Base-by-base conservation (phyloP, 805 yeast species). In the Nakazawaea wickerhamii region DNA sequence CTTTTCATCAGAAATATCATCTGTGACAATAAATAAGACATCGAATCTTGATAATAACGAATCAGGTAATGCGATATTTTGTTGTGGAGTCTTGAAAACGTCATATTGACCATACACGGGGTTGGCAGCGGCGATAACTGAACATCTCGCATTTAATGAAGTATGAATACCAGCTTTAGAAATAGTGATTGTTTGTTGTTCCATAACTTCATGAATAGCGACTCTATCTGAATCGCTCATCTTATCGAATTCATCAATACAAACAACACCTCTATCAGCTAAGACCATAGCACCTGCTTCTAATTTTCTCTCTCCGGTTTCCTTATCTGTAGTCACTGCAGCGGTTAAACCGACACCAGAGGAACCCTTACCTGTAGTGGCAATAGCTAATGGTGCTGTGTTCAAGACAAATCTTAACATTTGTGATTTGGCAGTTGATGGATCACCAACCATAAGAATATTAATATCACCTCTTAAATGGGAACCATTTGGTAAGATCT, bases 261-360 rank as follows among this genome's bases (percentile, higher is more conserved):
- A 93, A 32, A 93, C 97, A 44, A 93, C 75, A 50, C 99, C 99
- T 50, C 97, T 72, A 64, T 93, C 99, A 10, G 98, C 99, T 49
- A 93, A 70, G 30, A 93, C 99, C 97, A 93, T 91, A 3, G 99
- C 99, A 73, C 99, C 99, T 1, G 98, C 99, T 65, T 93, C 99
- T 50, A 93, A 70, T 53, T 95, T 76, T 55, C 97, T 75, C 65
- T 93, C 99, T 47, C 98, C 98, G 0, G 99, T 93, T 63, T 93
- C 99, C 55, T 82, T 84, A 63, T 93, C 99, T 1, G 90, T 77
- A 5, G 97, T 90, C 3, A 93, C 99, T 1, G 99, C 99, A 15
- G 99, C 99, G 0, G 99, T 93, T 56, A 93, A 75, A 87, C 99
- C 99, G 35, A 93, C 99, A 62, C 99, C 99, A 1, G 98, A 90